These are phyloP conservation scores for Umbelopsis isabellina DNA, from an alignment of 192 early-diverging fungal species.

Conservation along the genomic window DNA sequence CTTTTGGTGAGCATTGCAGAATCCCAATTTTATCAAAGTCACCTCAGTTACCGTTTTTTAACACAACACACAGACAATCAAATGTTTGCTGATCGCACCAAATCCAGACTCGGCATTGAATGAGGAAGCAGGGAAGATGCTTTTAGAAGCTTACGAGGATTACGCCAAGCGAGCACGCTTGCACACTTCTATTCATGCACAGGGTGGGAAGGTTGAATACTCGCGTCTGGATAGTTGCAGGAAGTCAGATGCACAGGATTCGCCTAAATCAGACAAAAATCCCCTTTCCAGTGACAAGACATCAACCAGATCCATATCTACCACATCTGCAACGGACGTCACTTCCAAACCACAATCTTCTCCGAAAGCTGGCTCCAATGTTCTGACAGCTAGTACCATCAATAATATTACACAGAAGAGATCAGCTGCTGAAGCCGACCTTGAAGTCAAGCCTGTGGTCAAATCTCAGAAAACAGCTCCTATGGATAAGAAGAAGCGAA, in stretches of 20 bases:
- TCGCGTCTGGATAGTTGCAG: conserved; percentile 5
- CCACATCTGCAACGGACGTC: neutral
- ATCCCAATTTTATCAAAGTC: neutral
- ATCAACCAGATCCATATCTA: neutral
- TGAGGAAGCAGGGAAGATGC: conserved; percentile 89
- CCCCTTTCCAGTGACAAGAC: neutral
- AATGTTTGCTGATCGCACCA: conserved; percentile 92
- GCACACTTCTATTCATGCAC: conserved; percentile 83
- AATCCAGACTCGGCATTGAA: conserved; percentile 97
- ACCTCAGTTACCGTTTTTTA: conserved; percentile 19
- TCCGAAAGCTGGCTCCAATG: neutral
- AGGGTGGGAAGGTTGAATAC: conserved; percentile 33
- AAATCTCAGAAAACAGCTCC: conserved; percentile 15
- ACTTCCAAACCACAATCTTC: neutral
- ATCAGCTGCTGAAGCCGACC: neutral
- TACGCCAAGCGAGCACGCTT: conserved; percentile 81
- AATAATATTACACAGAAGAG: conserved; percentile 14
- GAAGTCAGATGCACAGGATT: neutral
- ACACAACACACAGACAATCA: conserved; percentile 71
- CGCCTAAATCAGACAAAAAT: neutral
- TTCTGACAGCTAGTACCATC: conserved; percentile 2
- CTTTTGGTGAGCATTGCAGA: conserved; percentile 63
- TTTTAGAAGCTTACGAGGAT: conserved; percentile 85
- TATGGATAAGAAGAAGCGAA: conserved; percentile 47
- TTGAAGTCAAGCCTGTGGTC: neutral